Conservation (phyloP, 2,329 filamentous ascomycete species). For the Aspergillus luchuensis region DNA sequence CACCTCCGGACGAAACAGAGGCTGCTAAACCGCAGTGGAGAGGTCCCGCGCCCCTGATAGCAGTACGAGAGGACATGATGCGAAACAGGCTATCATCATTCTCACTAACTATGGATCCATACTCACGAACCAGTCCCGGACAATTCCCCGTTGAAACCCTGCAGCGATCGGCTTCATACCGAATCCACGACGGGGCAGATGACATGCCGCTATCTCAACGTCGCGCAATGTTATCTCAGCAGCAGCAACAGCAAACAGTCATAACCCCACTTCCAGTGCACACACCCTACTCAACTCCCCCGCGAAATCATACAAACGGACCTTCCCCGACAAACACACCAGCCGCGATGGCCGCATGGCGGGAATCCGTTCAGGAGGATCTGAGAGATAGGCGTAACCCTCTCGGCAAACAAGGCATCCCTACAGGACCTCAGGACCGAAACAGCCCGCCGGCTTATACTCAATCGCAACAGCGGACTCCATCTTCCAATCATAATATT, state of each 20-base stretch:
- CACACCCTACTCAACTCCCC: conserved; percentile 27
- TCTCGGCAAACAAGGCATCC: conserved; percentile 28
- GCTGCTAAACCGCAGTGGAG: conserved; percentile 27
- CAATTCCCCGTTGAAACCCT: not conserved
- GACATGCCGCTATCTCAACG: conserved; percentile 73
- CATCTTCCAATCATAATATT: conserved; percentile 54
- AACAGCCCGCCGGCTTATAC: conserved; percentile 59
- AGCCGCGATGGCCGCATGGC: conserved; percentile 66
- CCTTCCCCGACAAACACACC: conserved; percentile 40
- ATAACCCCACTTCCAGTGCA: conserved; percentile 56
- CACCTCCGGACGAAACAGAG: conserved; percentile 20
- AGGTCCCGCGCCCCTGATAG: conserved; percentile 52
- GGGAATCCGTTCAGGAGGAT: conserved; percentile 65
- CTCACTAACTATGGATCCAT: conserved; percentile 37
- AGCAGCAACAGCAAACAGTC: conserved; percentile 53
- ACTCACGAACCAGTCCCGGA: conserved; percentile 30
- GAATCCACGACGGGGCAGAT: conserved; percentile 53
- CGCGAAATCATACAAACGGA: conserved; percentile 15
- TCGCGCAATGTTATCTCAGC: conserved; percentile 61
- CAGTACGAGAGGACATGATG: conserved; percentile 57
- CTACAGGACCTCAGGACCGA: conserved; percentile 30
- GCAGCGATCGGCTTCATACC: conserved; percentile 22
- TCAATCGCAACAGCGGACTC: conserved; percentile 49
- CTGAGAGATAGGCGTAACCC: conserved; percentile 46
- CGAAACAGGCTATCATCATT: conserved; percentile 41